Percentiles rank a stretch among this genome's conserved stretches.
Evolutionary conservation across 768 basidiomycete species (phyloP).

Genomic region (Pulveroboletus sp.): DNA sequence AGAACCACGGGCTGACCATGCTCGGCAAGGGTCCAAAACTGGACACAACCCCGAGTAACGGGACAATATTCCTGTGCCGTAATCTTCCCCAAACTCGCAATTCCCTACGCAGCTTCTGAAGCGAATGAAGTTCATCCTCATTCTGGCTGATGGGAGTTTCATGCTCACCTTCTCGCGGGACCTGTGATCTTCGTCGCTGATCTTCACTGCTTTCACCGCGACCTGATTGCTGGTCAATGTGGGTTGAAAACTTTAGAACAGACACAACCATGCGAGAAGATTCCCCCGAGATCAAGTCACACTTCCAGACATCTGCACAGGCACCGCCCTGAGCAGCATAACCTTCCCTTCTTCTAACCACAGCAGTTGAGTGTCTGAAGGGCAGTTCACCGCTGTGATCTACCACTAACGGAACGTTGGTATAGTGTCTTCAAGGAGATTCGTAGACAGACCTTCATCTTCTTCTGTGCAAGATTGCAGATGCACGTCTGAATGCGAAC

Average conservation of each 20-base stretch:
- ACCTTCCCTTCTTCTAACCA: not conserved
- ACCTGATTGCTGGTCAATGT: constrained; percentile 8
- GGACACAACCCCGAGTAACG: constrained; percentile 27
- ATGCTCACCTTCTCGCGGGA: constrained; percentile 14
- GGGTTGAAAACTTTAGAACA: not conserved
- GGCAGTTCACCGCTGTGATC: constrained; percentile 5
- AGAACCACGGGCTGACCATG: constrained; percentile 34
- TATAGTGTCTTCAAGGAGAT: not conserved
- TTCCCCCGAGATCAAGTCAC: constrained; percentile 13
- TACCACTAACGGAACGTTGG: not conserved
- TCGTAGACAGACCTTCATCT: constrained; percentile 5
- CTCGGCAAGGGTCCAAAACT: constrained; percentile 30
- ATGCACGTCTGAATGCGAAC: constrained; percentile 10
- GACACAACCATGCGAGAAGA: constrained; percentile 5
- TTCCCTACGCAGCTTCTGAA: constrained; percentile 30
- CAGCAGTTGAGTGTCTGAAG: not conserved
- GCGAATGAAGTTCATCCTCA: not conserved
- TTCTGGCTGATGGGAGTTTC: not conserved
- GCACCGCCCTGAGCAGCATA: constrained; percentile 11
- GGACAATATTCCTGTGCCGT: constrained; percentile 27
- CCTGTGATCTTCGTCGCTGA: not conserved
- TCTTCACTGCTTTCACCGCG: constrained; percentile 20
- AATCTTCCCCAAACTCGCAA: constrained; percentile 17
- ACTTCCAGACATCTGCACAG: constrained; percentile 26
- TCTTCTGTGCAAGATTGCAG: constrained; percentile 3